These are phyloP conservation scores for Casuarina equisetifolia DNA, from an alignment of 306 rosid species.

Conservation along the genomic window DNA sequence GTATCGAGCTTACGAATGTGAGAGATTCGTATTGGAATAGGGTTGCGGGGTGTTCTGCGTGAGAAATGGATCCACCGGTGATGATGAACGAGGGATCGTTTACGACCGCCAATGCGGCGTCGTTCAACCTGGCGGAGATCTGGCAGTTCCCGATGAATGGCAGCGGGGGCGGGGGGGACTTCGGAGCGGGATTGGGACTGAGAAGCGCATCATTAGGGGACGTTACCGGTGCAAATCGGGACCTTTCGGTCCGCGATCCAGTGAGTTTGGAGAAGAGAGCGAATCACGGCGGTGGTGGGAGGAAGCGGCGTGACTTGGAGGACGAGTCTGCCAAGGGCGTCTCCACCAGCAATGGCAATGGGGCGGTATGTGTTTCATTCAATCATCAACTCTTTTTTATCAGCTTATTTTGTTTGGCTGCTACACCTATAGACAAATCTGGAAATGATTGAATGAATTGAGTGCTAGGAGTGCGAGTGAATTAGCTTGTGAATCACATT, in stretches of 20 bases:
- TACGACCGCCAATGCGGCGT: constrained; percentile 45
- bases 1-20: constrained; percentile 6
- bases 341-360: constrained; percentile 59
- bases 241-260: constrained; percentile 37
- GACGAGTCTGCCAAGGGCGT: constrained; percentile 53
- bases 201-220: constrained; percentile 50
- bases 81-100: constrained; percentile 48
- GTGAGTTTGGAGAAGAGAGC: constrained; percentile 40
- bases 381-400: background rate
- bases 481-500: background rate
- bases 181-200: constrained; percentile 53
- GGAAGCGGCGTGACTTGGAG: constrained; percentile 57
- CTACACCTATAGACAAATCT: background rate
- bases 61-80: constrained; percentile 75
- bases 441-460: background rate
- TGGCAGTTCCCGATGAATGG: constrained; percentile 61
- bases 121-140: constrained; percentile 70
- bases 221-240: constrained; percentile 38
- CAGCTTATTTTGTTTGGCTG: background rate
- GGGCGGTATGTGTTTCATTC: constrained; percentile 43
- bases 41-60: background rate
- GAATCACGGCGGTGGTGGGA: constrained; percentile 26
- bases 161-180: constrained; percentile 24
- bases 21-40: constrained; percentile 8
- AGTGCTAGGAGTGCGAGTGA: no score